Percentiles rank a stretch among this genome's conserved stretches.
phyloP scores from a whole-genome alignment of 164 flowering plant species.

The Buxus sempervirens region DNA sequence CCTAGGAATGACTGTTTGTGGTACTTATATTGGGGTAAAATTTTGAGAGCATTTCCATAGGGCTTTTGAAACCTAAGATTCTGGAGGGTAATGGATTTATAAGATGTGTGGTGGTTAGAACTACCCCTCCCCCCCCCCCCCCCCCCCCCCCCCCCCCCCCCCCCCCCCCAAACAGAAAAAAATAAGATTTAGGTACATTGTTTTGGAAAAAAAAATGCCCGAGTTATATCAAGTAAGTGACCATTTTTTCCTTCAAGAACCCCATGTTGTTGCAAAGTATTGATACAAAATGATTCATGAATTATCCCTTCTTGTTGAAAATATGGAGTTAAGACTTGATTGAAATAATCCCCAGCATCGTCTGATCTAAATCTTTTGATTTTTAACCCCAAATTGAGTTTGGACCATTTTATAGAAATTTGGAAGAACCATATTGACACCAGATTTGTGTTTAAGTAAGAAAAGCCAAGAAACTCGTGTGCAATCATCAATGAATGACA shows the following conservation, averaged over 20 bases:
- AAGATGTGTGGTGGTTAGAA: conserved; percentile 9
- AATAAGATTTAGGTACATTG: conserved; percentile 12
- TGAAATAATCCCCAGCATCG: conserved; percentile 17
- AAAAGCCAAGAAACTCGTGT: conserved; percentile 9
- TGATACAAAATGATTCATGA: conserved; percentile 15
- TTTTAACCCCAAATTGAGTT: conserved; percentile 12
- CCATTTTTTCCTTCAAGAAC: conserved; percentile 6
- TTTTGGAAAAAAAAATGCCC: conserved; percentile 2
- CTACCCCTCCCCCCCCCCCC: conserved; percentile 9
- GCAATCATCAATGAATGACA: conserved; percentile 1
- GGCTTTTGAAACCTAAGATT: not conserved
- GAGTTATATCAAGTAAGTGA: not conserved
- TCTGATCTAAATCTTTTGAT: not conserved
- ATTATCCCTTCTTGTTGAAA: conserved; percentile 18
- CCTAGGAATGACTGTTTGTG: conserved; percentile 13
- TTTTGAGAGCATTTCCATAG: conserved; percentile 6
- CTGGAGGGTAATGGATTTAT: conserved; percentile 9
- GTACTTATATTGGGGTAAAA: conserved; percentile 12
- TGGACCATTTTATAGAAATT: conserved; percentile 17
- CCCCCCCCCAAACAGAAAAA: too few relatives aligned
- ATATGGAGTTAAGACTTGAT: conserved; percentile 13
- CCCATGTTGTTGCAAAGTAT: conserved; percentile 17
- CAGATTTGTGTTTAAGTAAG: conserved; percentile 15
- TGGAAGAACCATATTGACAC: conserved; percentile 13
- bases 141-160: too few relatives aligned